Evolutionary conservation across 495 filamentous ascomycete species (phyloP).

Genomic region (Aspergillus coremiiformis): DNA sequence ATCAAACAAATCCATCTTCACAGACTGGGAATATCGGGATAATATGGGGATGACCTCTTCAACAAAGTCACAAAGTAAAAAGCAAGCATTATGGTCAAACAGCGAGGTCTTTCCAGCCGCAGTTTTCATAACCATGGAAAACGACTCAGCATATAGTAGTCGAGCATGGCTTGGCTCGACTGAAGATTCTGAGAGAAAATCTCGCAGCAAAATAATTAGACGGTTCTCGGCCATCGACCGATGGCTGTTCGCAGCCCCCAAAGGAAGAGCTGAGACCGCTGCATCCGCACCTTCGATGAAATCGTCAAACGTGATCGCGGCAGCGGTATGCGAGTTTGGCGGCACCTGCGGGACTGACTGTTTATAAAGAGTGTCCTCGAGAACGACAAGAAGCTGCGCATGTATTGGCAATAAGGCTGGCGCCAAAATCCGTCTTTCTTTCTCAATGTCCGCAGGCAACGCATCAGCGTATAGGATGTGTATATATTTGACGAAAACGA

Average conservation of each 20-base stretch:
- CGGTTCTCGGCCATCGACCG: conserved; percentile 89
- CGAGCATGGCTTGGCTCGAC: conserved; percentile 48
- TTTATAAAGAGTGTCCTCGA: conserved; percentile 83
- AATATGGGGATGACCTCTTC: conserved; percentile 67
- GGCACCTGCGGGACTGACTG: conserved; percentile 43
- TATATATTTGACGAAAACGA: conserved; percentile 88
- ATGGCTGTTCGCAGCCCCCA: conserved; percentile 59
- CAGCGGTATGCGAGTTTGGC: conserved; percentile 47
- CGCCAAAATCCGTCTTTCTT: conserved; percentile 54
- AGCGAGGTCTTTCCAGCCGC: conserved; percentile 68
- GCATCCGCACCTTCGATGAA: conserved; percentile 64
- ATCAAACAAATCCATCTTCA: conserved; percentile 48
- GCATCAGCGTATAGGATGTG: conserved; percentile 78
- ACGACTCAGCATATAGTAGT: conserved; percentile 70
- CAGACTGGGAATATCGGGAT: conserved; percentile 47
- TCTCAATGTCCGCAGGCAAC: conserved; percentile 57
- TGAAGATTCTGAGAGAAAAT: conserved; percentile 70
- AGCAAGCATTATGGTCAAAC: conserved; percentile 85
- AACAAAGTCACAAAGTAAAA: conserved; percentile 85
- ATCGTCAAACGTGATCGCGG: conserved; percentile 69
- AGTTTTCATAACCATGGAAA: conserved; percentile 64
- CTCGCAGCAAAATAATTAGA: conserved; percentile 76
- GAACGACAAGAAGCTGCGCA: conserved; percentile 70
- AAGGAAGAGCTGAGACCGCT: conserved; percentile 56
- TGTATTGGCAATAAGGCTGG: conserved; percentile 81